Percentiles rank a stretch among this genome's conserved stretches.
phyloP scores from a whole-genome alignment of 306 rosid genomes.

The Lathyrus sativus region DNA sequence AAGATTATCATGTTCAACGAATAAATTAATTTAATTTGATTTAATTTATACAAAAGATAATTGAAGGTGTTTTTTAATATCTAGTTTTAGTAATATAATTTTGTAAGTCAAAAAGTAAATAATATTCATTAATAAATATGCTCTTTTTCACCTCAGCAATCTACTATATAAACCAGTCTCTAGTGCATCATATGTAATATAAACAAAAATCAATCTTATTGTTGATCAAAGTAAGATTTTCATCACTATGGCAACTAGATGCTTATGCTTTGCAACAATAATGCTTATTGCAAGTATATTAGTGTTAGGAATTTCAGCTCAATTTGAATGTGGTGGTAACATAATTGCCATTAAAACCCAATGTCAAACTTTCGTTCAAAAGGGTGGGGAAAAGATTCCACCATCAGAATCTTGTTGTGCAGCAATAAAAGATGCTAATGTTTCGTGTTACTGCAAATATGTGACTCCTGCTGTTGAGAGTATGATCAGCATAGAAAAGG shows the following conservation, averaged over 20 bases:
- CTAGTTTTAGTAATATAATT: too few relatives aligned
- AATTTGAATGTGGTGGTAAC: not conserved
- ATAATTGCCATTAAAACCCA: not conserved
- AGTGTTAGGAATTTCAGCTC: not conserved
- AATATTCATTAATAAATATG: not conserved
- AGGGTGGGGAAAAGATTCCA: not conserved
- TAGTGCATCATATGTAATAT: not conserved
- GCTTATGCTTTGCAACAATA: not conserved
- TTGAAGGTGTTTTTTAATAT: too few relatives aligned
- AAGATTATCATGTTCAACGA: too few relatives aligned
- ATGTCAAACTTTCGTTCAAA: not conserved
- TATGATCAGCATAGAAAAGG: not conserved
- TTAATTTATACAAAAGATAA: too few relatives aligned
- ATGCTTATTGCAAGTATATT: not conserved
- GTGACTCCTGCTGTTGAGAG: not conserved
- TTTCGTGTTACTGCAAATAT: not conserved
- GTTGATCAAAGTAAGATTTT: not conserved
- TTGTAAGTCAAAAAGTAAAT: not conserved
- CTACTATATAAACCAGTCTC: not conserved
- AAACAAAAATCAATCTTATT: not conserved
- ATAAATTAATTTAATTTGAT: too few relatives aligned
- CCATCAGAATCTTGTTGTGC: not conserved
- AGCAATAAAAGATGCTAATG: not conserved
- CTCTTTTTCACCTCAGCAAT: not conserved
- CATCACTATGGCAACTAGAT: not conserved